phyloP scores from a whole-genome alignment of 164 flowering plant genomes.

The Stephania cephalantha region DNA sequence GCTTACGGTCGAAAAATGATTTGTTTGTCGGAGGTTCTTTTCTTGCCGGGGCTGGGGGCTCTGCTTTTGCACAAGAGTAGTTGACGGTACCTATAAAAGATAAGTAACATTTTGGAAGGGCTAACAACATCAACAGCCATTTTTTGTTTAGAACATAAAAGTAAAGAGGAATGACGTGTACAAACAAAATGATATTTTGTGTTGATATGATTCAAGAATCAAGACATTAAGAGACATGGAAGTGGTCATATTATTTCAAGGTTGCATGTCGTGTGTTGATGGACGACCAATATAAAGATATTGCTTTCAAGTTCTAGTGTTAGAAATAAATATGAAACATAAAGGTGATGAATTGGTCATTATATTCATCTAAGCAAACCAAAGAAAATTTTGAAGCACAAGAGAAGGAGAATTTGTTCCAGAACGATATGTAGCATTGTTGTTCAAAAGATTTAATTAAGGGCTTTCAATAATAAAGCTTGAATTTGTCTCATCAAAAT shows the following conservation, averaged over 20 bases:
- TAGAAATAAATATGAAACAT: not conserved
- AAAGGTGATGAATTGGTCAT: not conserved
- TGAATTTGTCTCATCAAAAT: no score
- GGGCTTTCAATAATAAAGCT: no score
- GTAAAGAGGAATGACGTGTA: not conserved
- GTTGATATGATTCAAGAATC: not conserved
- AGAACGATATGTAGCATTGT: no score
- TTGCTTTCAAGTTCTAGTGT: not conserved
- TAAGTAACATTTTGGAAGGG: not conserved
- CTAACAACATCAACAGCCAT: not conserved
- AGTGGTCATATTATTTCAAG: not conserved
- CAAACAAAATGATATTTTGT: not conserved
- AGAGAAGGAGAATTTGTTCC: no score
- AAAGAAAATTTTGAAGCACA: no score
- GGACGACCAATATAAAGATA: not conserved
- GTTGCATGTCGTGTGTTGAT: not conserved
- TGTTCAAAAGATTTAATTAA: no score
- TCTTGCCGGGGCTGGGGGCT: conserved; percentile 32
- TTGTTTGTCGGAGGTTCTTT: conserved; percentile 22
- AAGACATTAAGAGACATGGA: no score
- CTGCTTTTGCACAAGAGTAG: conserved; percentile 7
- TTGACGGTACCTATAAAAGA: conserved; percentile 17
- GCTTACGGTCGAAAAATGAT: conserved; percentile 52
- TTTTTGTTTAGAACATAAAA: not conserved
- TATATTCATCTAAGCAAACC: no score